phyloP scores from a whole-genome alignment of 2,329 filamentous ascomycete species.

The Diplodia sapinea region DNA sequence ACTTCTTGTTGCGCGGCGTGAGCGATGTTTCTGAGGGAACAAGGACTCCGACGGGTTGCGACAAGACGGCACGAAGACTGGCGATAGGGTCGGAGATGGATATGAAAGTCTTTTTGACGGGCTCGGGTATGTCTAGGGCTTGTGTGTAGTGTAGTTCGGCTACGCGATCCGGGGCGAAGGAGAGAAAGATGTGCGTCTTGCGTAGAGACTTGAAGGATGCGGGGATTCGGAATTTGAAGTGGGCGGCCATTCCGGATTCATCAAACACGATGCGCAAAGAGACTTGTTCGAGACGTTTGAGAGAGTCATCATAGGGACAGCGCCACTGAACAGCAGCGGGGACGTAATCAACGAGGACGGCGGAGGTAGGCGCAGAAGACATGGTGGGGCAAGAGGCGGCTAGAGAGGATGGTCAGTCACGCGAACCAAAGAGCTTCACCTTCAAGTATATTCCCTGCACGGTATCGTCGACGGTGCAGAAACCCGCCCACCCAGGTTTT shows the following conservation, averaged over 20 bases:
- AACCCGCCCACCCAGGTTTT: constrained; percentile 14
- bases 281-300: not conserved
- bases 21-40: constrained; percentile 9
- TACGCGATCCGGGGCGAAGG: not conserved
- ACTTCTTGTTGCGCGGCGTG: constrained; percentile 5
- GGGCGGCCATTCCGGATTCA: not conserved
- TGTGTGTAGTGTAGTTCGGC: not conserved
- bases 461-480: not conserved
- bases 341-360: not conserved
- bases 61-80: not conserved
- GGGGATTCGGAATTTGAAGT: not conserved
- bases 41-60: not conserved
- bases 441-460: not conserved
- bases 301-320: not conserved
- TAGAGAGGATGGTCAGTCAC: not conserved
- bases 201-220: constrained; percentile 5
- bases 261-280: not conserved
- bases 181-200: not conserved
- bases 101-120: not conserved
- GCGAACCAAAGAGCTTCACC: not conserved
- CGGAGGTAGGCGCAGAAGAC: not conserved
- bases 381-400: not conserved
- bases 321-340: not conserved
- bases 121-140: not conserved
- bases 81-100: not conserved